Conservation (phyloP, 2,329 filamentous ascomycete genomes). For the Harringtonia aguacate region DNA sequence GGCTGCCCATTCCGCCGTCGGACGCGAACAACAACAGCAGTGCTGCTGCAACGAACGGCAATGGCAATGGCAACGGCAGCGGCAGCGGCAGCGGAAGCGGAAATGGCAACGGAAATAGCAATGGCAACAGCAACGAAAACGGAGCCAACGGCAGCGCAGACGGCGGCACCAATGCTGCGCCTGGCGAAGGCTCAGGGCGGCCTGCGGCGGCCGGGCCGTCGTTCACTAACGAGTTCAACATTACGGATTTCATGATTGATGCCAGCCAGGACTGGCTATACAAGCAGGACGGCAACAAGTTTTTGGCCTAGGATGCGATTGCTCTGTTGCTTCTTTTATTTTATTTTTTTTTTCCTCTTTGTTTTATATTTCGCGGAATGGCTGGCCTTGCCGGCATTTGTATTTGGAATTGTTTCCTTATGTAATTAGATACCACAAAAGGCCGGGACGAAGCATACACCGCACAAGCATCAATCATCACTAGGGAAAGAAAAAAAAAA, state of each 20-base stretch:
- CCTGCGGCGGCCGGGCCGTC: slow-evolving; percentile 10
- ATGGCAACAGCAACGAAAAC: background rate
- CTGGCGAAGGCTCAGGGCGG: slow-evolving; percentile 1
- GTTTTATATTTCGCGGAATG: too few relatives aligned
- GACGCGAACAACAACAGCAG: slow-evolving; percentile 8
- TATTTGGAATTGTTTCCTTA: background rate
- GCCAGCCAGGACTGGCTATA: slow-evolving; percentile 67
- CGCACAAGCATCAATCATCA: too few relatives aligned
- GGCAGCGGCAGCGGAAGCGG: slow-evolving; percentile 6
- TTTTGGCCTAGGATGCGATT: slow-evolving; percentile 11
- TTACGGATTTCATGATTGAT: slow-evolving; percentile 68
- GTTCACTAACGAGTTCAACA: slow-evolving; percentile 57
- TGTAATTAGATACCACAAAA: too few relatives aligned
- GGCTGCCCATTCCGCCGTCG: slow-evolving; percentile 42
- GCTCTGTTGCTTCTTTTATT: too few relatives aligned
- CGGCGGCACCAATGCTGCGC: background rate
- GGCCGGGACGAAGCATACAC: too few relatives aligned
- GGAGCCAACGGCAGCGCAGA: slow-evolving; percentile 3
- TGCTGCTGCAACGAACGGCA: slow-evolving; percentile 21
- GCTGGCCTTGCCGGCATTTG: background rate
- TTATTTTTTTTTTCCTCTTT: background rate
- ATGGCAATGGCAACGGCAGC: slow-evolving; percentile 2
- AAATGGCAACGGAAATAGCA: slow-evolving; percentile 21
- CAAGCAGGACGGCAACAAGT: slow-evolving; percentile 33
- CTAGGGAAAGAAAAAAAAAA: too few relatives aligned